Evolutionary conservation across 768 basidiomycete genomes (phyloP), one percentile per base, ranked within the genome.

Genomic region (Lentinula detonsa): DNA sequence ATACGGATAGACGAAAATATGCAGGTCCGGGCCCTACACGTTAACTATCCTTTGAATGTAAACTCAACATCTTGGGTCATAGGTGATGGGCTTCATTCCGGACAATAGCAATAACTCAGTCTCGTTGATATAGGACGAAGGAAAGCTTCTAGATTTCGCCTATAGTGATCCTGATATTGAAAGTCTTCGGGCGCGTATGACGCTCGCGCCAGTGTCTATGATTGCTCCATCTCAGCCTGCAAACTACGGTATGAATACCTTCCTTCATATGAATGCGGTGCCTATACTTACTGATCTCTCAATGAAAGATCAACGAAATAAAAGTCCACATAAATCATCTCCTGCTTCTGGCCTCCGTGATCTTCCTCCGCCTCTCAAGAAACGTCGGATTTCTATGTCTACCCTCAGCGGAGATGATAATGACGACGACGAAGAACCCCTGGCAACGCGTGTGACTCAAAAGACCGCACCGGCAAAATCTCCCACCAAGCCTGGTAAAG

Each of bases 1-100:
- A 82, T 87, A 56, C 83, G 89, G 61, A 80, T 95, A 57, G 94
- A 95, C 68, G 91, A 93, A 71, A 70, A 90, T 59, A 74, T 95
- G 51, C 83, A 93, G 82, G 93, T 91, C 64, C 64, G 86, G 9
- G 23, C n/a, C 5, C 35, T 6, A 31, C 23, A 28, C 21, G 13
- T 8, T 45, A 16, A 33, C 10, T 10, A 5, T 23, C 23, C 13
- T 28, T 43, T 28, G 21, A 5, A 2, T n/a, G 33, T 37, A 16
- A 45, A 31, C 13, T 35, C 11, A 31, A 34, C 18, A 28, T 31
- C 7, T 46, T 46, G 21, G 13, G 33, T 10, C 23, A 21, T 60
- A 66, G 64, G 64, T 68, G 54, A 53, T 51, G 28, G 23, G 35
- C 8, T 49, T 21, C 21, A 23, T 52, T 7, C 35, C 11, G 37